phyloP scores from a whole-genome alignment of 192 early-diverging fungal genomes.

The Coemansia interrupta region DNA sequence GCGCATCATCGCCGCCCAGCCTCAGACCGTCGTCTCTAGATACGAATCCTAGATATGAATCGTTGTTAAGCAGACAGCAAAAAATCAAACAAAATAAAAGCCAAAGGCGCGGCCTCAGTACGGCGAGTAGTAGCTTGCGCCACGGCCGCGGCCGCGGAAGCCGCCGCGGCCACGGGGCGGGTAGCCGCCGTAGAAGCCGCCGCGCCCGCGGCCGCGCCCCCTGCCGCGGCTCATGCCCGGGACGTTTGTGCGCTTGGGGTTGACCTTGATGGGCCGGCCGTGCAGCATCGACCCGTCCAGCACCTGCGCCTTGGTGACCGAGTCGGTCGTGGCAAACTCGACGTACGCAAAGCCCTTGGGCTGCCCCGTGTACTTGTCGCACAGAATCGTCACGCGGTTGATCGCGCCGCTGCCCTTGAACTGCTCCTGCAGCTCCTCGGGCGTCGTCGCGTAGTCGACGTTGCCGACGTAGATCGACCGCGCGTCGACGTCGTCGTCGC shows the following conservation, averaged over 20 bases:
- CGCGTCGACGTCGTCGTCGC: conserved; percentile 60
- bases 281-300: conserved; percentile 89
- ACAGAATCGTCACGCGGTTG: conserved; percentile 93
- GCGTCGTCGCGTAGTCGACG: conserved; percentile 91
- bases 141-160: conserved; percentile 46
- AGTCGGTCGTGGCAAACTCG: conserved; percentile 84
- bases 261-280: conserved; percentile 77
- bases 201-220: conserved; percentile 65
- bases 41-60: too few species aligned
- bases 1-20: too few species aligned
- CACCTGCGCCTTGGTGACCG: conserved; percentile 77
- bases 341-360: conserved; percentile 93
- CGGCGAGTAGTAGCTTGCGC: conserved; percentile 29
- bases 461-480: conserved; percentile 94
- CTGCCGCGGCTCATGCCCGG: conserved; percentile 82
- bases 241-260: conserved; percentile 91
- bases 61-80: too few species aligned
- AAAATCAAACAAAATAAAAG: too few species aligned
- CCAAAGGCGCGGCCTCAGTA: conserved; percentile 12
- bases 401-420: conserved; percentile 94
- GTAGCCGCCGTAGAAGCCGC: conserved; percentile 61
- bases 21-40: too few species aligned
- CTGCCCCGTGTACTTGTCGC: conserved; percentile 89
- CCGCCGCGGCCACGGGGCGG: conserved; percentile 38
- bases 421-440: conserved; percentile 91